A percentile compares a stretch with the other conserved stretches of the same genome.
Evolutionary conservation across 768 basidiomycete species (phyloP).

Genomic region (Pholiota molesta): DNA sequence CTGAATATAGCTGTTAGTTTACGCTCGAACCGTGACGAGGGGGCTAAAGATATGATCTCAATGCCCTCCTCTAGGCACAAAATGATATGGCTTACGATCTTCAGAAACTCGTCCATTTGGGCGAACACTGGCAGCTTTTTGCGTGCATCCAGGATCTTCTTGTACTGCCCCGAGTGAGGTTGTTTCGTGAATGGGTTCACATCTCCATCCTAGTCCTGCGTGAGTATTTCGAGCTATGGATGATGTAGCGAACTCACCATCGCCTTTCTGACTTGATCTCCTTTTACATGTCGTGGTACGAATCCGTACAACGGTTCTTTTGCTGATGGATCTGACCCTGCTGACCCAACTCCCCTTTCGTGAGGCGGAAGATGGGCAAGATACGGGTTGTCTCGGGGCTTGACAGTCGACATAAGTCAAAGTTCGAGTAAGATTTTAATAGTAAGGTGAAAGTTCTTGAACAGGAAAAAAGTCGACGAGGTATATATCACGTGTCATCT

Average conservation of each 20-base stretch:
- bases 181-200: conserved; percentile 87
- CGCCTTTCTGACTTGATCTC: conserved; percentile 64
- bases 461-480: too few species aligned
- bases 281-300: conserved; percentile 68
- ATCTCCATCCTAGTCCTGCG: conserved; percentile 33
- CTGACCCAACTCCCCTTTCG: conserved; percentile 33
- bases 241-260: conserved; percentile 53
- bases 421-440: too few species aligned
- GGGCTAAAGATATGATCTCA: conserved; percentile 48
- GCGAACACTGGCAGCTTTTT: conserved; percentile 90
- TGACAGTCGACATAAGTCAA: conserved; percentile 8
- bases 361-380: conserved; percentile 48
- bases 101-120: conserved; percentile 92
- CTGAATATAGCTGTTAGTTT: conserved; percentile 45
- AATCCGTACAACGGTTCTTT: conserved; percentile 76
- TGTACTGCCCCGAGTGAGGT: conserved; percentile 79
- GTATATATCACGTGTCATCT: too few species aligned
- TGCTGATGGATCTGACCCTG: conserved; percentile 14
- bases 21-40: conserved; percentile 24
- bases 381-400: conserved; percentile 52
- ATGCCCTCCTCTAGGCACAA: conserved; percentile 40
- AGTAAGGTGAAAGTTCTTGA: too few species aligned
- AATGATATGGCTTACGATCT: conserved; percentile 65
- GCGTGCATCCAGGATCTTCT: conserved; percentile 81
- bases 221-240: not conserved